phyloP scores from a whole-genome alignment of 768 basidiomycete genomes.

The Podaxis pistillaris region DNA sequence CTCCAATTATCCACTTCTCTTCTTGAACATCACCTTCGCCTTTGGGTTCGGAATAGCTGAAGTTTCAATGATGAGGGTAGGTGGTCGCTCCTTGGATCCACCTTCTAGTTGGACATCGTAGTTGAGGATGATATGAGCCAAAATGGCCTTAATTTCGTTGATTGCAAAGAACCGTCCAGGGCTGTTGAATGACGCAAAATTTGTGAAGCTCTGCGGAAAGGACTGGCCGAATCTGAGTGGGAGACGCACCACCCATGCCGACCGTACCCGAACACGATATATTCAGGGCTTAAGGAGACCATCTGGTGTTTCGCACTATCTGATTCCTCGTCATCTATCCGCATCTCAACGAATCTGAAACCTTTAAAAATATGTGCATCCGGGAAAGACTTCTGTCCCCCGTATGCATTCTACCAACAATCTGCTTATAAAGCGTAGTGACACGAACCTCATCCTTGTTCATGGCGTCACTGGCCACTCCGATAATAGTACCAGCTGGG shows the following conservation, averaged over 20 bases:
- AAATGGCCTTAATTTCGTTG: slow-evolving; percentile 38
- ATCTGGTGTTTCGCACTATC: slow-evolving; percentile 30
- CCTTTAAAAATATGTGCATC: slow-evolving; percentile 35
- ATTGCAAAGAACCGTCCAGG: slow-evolving; percentile 42
- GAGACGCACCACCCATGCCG: slow-evolving; percentile 29
- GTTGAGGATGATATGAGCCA: slow-evolving; percentile 37
- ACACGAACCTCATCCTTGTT: slow-evolving; percentile 27
- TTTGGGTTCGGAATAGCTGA: not conserved
- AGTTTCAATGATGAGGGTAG: not conserved
- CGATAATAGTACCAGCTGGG: slow-evolving; percentile 22
- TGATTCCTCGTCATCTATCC: slow-evolving; percentile 11
- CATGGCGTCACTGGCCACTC: slow-evolving; percentile 26
- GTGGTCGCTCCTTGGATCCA: slow-evolving; percentile 4
- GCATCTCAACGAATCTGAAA: slow-evolving; percentile 31
- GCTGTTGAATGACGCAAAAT: slow-evolving; percentile 15
- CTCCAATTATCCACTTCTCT: not conserved
- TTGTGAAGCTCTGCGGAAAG: not conserved
- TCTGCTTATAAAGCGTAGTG: not conserved
- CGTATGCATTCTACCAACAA: slow-evolving; percentile 21
- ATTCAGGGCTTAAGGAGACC: slow-evolving; percentile 28
- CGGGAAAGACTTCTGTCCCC: slow-evolving; percentile 35
- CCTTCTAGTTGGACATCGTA: slow-evolving; percentile 34
- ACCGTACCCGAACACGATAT: slow-evolving; percentile 38
- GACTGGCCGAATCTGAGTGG: not conserved
- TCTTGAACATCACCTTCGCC: slow-evolving; percentile 15